phyloP scores from a whole-genome alignment of 2,329 filamentous ascomycete genomes.

The Waltergamsia citrina region DNA sequence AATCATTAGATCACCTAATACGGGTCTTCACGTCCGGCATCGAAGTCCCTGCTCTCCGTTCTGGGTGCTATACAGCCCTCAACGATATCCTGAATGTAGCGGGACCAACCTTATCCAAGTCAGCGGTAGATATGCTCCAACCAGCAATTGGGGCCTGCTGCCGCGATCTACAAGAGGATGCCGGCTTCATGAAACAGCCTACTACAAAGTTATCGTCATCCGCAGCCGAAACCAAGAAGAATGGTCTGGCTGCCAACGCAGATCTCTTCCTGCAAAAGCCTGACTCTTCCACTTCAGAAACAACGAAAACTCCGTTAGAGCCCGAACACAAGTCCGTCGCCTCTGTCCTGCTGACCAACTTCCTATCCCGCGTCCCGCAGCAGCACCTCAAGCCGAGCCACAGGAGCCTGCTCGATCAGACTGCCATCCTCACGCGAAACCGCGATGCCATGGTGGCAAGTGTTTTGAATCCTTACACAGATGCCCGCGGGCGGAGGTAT shows the following conservation, averaged over 20 bases:
- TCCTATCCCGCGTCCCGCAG: constrained; percentile 56
- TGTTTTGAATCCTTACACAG: constrained; percentile 66
- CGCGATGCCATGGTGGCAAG: constrained; percentile 71
- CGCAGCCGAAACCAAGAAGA: constrained; percentile 24
- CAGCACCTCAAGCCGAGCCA: constrained; percentile 59
- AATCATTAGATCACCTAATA: constrained; percentile 59
- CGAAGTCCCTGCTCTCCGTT: constrained; percentile 43
- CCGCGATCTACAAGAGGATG: constrained; percentile 56
- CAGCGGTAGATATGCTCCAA: constrained; percentile 53
- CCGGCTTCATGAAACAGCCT: constrained; percentile 36
- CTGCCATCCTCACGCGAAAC: constrained; percentile 61
- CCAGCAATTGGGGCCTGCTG: constrained; percentile 60
- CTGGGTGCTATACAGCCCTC: constrained; percentile 50
- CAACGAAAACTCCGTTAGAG: constrained; percentile 24
- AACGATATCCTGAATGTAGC: constrained; percentile 47
- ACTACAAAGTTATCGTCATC: constrained; percentile 19
- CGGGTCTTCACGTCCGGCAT: constrained; percentile 59
- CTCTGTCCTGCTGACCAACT: constrained; percentile 46
- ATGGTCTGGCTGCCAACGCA: constrained; percentile 47
- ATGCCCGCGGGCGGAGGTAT: constrained; percentile 52
- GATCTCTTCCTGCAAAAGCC: constrained; percentile 55
- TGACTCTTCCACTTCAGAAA: constrained; percentile 18
- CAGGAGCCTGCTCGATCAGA: constrained; percentile 70
- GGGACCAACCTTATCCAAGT: constrained; percentile 58
- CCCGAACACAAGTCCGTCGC: constrained; percentile 47